Conservation (phyloP, 345 rosid genomes). For the Turnera subulata region DNA sequence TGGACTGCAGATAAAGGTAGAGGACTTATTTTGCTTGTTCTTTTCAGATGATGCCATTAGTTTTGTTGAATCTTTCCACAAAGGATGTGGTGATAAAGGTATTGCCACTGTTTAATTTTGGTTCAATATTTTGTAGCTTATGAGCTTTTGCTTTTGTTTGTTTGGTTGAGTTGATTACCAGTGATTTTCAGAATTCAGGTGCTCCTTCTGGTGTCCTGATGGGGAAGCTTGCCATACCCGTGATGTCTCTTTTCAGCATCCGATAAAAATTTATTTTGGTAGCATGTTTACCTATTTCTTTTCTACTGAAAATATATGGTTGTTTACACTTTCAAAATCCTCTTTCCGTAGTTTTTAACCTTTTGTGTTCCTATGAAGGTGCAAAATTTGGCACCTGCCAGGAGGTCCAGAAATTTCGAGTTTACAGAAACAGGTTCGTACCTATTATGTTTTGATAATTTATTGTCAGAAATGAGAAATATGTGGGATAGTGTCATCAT, state of each 20-base stretch:
- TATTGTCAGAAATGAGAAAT: neutral
- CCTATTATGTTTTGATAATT: neutral
- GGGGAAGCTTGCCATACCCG: conserved; percentile 75
- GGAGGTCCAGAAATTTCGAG: conserved; percentile 77
- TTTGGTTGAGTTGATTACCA: conserved; percentile 8
- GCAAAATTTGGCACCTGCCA: conserved; percentile 90
- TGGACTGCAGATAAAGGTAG: conserved; percentile 70
- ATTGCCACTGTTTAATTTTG: conserved; percentile 13
- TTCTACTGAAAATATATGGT: too few species aligned
- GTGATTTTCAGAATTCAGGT: conserved; percentile 62
- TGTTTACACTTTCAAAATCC: neutral
- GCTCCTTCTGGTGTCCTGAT: conserved; percentile 72
- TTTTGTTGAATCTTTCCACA: conserved; percentile 77
- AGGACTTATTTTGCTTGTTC: conserved; percentile 70
- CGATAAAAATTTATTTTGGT: conserved; percentile 94
- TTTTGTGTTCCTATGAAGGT: conserved; percentile 41
- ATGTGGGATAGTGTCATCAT: neutral
- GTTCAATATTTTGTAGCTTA: neutral
- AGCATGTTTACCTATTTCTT: conserved; percentile 14
- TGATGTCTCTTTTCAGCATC: conserved; percentile 84
- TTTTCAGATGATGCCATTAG: conserved; percentile 60
- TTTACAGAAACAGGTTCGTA: conserved; percentile 69
- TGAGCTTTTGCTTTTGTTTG: conserved; percentile 7
- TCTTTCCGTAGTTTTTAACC: neutral
- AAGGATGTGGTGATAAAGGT: conserved; percentile 93